These are phyloP conservation scores for Dendrothele bispora DNA, from an alignment of 768 basidiomycete species.

Conservation along the genomic window DNA sequence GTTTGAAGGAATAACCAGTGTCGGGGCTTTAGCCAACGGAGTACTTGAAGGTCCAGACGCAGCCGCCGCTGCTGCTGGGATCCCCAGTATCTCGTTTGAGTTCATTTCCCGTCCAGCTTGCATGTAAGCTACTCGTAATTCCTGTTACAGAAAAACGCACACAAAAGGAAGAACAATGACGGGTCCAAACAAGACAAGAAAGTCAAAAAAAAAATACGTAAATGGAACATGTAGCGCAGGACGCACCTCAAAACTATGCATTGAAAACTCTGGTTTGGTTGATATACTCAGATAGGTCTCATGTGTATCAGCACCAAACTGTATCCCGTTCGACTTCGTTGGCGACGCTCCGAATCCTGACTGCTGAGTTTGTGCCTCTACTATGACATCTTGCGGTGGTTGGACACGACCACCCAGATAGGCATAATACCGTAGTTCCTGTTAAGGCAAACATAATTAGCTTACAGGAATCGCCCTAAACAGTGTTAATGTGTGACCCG, in stretches of 20 bases:
- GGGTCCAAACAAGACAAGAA: neutral
- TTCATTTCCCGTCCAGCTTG: constrained; percentile 6
- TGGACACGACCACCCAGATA: constrained; percentile 36
- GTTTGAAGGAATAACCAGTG: neutral
- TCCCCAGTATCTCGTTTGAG: neutral
- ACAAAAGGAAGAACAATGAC: too few relatives aligned
- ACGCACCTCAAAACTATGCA: constrained; percentile 16
- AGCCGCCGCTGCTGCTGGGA: neutral
- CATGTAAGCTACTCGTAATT: constrained; percentile 5
- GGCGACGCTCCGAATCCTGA: neutral
- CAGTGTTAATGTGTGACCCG: neutral
- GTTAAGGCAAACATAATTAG: constrained; percentile 6
- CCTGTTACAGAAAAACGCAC: too few relatives aligned
- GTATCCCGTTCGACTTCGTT: neutral
- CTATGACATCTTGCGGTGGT: constrained; percentile 25
- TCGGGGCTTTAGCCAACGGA: too few relatives aligned
- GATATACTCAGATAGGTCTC: constrained; percentile 8
- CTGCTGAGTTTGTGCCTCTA: constrained; percentile 14
- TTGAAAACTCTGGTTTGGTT: constrained; percentile 19
- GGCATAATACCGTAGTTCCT: constrained; percentile 46
- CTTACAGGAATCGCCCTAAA: neutral
- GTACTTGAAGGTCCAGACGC: too few relatives aligned
- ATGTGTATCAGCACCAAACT: constrained; percentile 7
- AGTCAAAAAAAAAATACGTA: neutral
- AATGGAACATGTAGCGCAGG: too few relatives aligned